A percentile compares a stretch with the other conserved stretches of the same genome.
phyloP scores from a whole-genome alignment of 768 basidiomycete species.

The Amanita brunnescens region DNA sequence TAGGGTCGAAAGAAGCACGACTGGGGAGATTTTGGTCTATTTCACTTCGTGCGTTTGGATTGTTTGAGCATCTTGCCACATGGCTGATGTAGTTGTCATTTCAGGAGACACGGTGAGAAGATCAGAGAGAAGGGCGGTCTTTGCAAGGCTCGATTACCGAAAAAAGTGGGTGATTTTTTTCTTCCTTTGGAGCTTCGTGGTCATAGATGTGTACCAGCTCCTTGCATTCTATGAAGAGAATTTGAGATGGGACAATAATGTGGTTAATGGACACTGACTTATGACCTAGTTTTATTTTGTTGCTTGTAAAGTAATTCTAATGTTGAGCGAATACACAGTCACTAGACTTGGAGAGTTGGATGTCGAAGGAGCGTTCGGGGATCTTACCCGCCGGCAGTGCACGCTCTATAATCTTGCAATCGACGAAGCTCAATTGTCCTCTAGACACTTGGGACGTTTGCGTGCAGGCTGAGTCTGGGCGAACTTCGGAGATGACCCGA shows the following conservation, averaged over 20 bases:
- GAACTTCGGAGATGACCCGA: too few species aligned
- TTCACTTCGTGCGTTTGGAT: conserved; percentile 2
- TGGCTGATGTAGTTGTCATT: background rate
- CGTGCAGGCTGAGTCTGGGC: too few species aligned
- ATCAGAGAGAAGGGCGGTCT: background rate
- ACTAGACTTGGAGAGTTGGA: too few species aligned
- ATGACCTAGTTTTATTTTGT: too few species aligned
- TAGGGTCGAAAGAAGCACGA: background rate
- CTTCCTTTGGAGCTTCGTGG: too few species aligned
- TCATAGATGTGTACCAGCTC: background rate
- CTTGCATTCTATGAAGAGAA: background rate
- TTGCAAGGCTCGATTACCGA: conserved; percentile 1
- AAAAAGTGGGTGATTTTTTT: background rate
- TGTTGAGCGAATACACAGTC: too few species aligned
- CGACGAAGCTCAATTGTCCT: too few species aligned
- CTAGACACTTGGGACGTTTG: too few species aligned
- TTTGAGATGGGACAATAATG: background rate
- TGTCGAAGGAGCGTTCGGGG: too few species aligned
- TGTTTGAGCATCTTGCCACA: background rate
- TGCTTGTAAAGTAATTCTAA: too few species aligned
- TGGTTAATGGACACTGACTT: background rate
- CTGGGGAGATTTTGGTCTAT: conserved; percentile 1
- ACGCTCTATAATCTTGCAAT: too few species aligned
- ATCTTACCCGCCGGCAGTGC: too few species aligned
- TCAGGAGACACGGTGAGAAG: conserved; percentile 5